Conservation (phyloP, 2,329 filamentous ascomycete genomes). For the Ceratocystis albifundus region DNA sequence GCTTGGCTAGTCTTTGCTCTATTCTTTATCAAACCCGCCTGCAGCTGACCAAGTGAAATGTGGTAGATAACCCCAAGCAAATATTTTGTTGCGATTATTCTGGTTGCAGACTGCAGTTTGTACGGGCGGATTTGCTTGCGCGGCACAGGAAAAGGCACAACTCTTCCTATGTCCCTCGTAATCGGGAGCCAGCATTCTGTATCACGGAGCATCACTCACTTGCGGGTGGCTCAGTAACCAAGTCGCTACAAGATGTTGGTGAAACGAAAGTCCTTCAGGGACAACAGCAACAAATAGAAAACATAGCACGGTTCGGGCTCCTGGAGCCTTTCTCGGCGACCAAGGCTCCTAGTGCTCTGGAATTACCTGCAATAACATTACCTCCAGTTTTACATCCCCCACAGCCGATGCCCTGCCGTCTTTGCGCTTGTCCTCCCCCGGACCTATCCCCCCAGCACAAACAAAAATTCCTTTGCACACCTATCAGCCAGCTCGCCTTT, state of each 20-base stretch:
- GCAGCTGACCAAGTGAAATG: constrained; percentile 2
- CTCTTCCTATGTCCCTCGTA: constrained; percentile 41
- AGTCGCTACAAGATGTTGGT: background rate
- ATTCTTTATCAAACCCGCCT: constrained; percentile 21
- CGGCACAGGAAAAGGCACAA: constrained; percentile 56
- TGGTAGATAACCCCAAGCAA: constrained; percentile 58
- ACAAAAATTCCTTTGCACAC: background rate
- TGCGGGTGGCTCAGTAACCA: too few species aligned
- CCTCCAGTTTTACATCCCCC: background rate
- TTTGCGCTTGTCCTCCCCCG: background rate
- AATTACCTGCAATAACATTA: background rate
- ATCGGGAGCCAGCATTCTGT: constrained; percentile 33
- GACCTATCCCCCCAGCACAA: background rate
- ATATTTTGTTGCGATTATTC: constrained; percentile 67
- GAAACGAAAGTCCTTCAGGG: background rate
- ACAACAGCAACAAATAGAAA: background rate
- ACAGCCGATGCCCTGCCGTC: background rate
- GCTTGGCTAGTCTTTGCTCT: constrained; percentile 15
- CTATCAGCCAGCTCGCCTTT: background rate
- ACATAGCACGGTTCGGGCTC: too few species aligned
- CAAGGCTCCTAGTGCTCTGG: too few species aligned
- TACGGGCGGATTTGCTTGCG: constrained; percentile 63
- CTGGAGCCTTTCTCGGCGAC: too few species aligned
- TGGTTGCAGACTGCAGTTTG: constrained; percentile 64
- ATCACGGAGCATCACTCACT: background rate